These are phyloP conservation scores for Apodospora peruviana DNA, from an alignment of 495 filamentous ascomycete species.

Conservation along the genomic window DNA sequence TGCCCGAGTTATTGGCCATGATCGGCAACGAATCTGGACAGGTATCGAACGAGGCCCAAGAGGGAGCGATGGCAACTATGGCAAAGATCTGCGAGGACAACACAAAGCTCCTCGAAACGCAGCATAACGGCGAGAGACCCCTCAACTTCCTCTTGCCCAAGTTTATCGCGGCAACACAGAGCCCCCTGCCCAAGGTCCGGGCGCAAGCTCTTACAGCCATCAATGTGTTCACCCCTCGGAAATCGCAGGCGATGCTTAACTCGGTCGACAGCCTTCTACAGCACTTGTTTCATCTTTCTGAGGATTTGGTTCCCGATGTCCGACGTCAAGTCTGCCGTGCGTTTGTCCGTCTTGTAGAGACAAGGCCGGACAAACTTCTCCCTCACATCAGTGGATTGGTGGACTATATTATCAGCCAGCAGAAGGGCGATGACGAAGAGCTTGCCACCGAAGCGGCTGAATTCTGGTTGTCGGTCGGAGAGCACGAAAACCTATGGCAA, in stretches of 20 bases:
- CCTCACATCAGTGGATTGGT: constrained; percentile 87
- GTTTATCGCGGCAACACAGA: constrained; percentile 78
- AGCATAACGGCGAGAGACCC: constrained; percentile 79
- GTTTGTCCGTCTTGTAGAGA: constrained; percentile 88
- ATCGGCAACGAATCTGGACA: constrained; percentile 68
- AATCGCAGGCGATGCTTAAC: constrained; percentile 67
- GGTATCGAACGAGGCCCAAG: constrained; percentile 64
- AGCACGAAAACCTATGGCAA: constrained; percentile 71
- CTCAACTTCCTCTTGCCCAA: constrained; percentile 87
- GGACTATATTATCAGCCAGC: constrained; percentile 87
- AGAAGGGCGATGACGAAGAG: constrained; percentile 84
- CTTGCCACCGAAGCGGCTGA: constrained; percentile 92
- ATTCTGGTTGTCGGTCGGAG: constrained; percentile 93
- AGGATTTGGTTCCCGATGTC: constrained; percentile 70
- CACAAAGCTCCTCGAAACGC: constrained; percentile 75
- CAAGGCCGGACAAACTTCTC: constrained; percentile 79
- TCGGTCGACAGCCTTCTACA: constrained; percentile 75
- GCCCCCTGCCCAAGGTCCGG: constrained; percentile 66
- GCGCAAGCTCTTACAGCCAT: constrained; percentile 73
- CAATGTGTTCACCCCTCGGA: constrained; percentile 84
- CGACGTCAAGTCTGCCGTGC: constrained; percentile 87
- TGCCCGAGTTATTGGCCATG: constrained; percentile 72
- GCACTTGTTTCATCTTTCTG: constrained; percentile 72
- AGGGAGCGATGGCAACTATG: constrained; percentile 89
- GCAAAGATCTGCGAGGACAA: constrained; percentile 97